Evolutionary conservation across 805 yeast genomes (phyloP).

Genomic region (Yueomyces sinensis): DNA sequence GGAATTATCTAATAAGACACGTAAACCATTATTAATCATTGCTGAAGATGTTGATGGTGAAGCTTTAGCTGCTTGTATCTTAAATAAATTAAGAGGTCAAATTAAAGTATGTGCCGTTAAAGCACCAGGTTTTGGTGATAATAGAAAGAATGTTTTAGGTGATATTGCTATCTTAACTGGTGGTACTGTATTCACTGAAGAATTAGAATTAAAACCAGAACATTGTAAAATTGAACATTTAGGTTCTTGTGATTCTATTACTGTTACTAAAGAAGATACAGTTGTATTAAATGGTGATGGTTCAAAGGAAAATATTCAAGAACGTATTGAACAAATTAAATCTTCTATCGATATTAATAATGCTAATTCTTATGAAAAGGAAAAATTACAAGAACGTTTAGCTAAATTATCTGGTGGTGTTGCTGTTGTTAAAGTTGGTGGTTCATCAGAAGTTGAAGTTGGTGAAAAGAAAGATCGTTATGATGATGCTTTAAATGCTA

Average conservation of each 20-base stretch:
- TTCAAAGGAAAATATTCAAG: slow-evolving; percentile 59
- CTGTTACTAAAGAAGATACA: slow-evolving; percentile 92
- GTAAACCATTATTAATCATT: slow-evolving; percentile 85
- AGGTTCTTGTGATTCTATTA: slow-evolving; percentile 84
- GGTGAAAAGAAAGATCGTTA: slow-evolving; percentile 99
- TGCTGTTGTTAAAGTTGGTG: slow-evolving; percentile 96
- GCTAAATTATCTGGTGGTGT: slow-evolving; percentile 98
- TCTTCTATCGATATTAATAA: slow-evolving; percentile 58
- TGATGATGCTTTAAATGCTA: slow-evolving; percentile 96
- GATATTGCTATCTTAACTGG: slow-evolving; percentile 93
- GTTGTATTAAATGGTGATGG: slow-evolving; percentile 91
- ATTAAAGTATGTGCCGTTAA: slow-evolving; percentile 95
- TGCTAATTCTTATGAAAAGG: slow-evolving; percentile 81
- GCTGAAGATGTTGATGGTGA: slow-evolving; percentile 98
- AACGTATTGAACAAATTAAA: slow-evolving; percentile 91
- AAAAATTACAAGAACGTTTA: slow-evolving; percentile 92
- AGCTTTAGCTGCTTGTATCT: slow-evolving; percentile 94
- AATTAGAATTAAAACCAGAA: slow-evolving; percentile 90
- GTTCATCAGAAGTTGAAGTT: slow-evolving; percentile 92
- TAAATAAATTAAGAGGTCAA: slow-evolving; percentile 96
- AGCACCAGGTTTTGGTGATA: slow-evolving; percentile 99
- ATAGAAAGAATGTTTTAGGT: slow-evolving; percentile 90
- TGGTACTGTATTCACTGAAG: slow-evolving; percentile 79
- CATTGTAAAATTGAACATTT: slow-evolving; percentile 80
- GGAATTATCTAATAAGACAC: slow-evolving; percentile 81